Conservation (phyloP, 345 rosid genomes). For the Theobroma cacao region DNA sequence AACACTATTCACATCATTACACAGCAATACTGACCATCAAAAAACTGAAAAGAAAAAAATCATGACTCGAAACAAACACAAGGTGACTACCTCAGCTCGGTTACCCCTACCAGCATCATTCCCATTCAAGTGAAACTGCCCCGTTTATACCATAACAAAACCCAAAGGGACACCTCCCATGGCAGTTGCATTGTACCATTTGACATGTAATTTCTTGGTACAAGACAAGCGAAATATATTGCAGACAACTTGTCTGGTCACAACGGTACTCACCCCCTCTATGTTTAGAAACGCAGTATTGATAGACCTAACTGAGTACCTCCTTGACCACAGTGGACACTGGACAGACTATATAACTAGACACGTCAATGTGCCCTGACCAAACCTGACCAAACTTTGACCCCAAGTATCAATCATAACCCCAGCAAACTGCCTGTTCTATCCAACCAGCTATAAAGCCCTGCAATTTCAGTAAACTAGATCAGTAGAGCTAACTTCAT, state of each 20-base stretch:
- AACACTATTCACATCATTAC: not conserved
- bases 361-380: not conserved
- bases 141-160: not conserved
- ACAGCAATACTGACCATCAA: not conserved
- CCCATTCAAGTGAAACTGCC: not conserved
- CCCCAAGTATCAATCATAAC: not conserved
- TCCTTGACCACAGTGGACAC: not conserved
- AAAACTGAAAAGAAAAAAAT: not conserved
- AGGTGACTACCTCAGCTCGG: too few relatives aligned
- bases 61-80: not conserved
- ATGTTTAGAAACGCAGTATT: not conserved
- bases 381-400: not conserved
- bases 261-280: not conserved
- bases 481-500: not conserved
- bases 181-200: constrained; percentile 3
- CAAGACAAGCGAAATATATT: not conserved
- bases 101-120: not conserved
- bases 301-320: not conserved
- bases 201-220: not conserved
- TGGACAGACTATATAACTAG: not conserved
- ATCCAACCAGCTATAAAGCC: not conserved
- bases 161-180: not conserved
- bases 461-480: not conserved
- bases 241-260: constrained; percentile 4
- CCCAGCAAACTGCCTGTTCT: not conserved